A percentile compares a stretch with the other conserved stretches of the same genome.
Evolutionary conservation across 1,139 yeast species (phyloP).

Genomic region (Nakaseomyces sp.): DNA sequence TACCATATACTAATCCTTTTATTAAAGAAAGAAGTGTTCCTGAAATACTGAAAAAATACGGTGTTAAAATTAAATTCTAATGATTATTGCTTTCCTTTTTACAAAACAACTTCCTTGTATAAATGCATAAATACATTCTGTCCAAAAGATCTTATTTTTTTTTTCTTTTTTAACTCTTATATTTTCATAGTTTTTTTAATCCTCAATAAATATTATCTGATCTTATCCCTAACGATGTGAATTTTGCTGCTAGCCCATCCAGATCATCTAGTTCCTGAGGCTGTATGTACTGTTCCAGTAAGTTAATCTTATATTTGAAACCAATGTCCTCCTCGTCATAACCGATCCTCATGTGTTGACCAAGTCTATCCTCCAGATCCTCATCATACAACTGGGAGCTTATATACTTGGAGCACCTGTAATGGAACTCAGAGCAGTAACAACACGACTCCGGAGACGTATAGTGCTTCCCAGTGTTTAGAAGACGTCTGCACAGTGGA

Average conservation of each 20-base stretch:
- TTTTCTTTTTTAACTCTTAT: background rate
- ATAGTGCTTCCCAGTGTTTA: background rate
- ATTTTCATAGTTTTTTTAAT: background rate
- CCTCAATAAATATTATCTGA: background rate
- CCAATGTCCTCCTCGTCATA: background rate
- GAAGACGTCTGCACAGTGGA: constrained; percentile 10
- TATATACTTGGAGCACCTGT: constrained; percentile 5
- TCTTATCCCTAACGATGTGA: background rate
- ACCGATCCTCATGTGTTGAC: constrained; percentile 3
- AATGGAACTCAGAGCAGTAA: constrained; percentile 4
- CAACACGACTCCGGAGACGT: background rate
- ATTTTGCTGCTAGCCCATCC: background rate
- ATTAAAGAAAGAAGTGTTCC: constrained; percentile 12
- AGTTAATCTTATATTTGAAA: background rate
- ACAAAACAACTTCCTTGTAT: no score
- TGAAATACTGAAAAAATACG: constrained; percentile 14
- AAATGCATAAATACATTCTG: no score
- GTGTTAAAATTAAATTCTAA: constrained; percentile 9
- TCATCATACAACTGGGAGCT: background rate
- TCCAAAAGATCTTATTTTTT: background rate
- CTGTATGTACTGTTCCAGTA: background rate
- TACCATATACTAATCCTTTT: constrained; percentile 21
- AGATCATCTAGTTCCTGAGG: background rate
- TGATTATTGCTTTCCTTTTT: no score
- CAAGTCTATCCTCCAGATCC: background rate